Evolutionary conservation across 257 asterid genomes (phyloP).

Genomic region (Rauvolfia tetraphylla): DNA sequence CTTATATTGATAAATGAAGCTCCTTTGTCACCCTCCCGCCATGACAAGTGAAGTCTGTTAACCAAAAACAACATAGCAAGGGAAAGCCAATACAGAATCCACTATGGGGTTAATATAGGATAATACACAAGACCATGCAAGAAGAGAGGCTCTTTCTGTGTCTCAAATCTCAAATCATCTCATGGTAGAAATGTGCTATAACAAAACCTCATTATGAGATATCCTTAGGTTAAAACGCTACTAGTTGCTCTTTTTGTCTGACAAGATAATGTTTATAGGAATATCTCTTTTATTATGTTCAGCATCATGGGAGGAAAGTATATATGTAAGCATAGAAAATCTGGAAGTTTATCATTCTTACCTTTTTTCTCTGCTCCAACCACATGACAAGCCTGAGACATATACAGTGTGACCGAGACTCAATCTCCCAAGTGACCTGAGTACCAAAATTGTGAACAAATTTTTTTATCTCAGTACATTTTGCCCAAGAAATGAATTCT

Average conservation of each 20-base stretch:
- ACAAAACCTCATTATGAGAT: neutral
- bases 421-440: conserved; percentile 81
- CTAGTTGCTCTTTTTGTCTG: neutral
- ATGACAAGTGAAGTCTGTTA: conserved; percentile 68
- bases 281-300: neutral
- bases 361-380: conserved; percentile 48
- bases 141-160: neutral
- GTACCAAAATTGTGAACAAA: conserved; percentile 16
- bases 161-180: neutral
- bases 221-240: neutral
- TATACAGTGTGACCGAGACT: conserved; percentile 69
- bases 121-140: neutral
- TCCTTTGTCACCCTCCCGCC: conserved; percentile 64
- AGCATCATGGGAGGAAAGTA: neutral
- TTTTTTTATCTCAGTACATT: neutral
- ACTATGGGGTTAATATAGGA: neutral
- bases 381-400: conserved; percentile 74
- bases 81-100: neutral
- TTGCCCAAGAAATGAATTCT: conserved; percentile 7
- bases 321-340: neutral
- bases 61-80: conserved; percentile 6
- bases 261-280: neutral
- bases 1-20: conserved; percentile 73
- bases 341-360: conserved; percentile 18
- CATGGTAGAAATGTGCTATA: neutral